Percentiles rank a stretch among this genome's conserved stretches.
Conservation (phyloP, 371 early-diverging fungal species). For the Mortierella sp. region DNA sequence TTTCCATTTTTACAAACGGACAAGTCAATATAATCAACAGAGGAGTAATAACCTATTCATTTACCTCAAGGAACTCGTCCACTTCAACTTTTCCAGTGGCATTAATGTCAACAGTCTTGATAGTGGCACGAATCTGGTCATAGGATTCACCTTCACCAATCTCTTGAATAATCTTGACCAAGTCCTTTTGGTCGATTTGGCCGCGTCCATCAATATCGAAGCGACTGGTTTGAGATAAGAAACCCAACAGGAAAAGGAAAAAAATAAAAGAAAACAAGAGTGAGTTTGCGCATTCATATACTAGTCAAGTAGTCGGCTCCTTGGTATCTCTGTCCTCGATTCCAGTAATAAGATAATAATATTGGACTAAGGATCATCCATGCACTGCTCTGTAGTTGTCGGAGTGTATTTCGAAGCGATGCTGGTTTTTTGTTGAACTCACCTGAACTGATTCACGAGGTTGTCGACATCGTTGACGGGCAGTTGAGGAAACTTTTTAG, state of each 20-base stretch:
- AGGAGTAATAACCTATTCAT: not conserved
- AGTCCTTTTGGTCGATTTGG: slow-evolving; percentile 79
- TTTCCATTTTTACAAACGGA: not conserved
- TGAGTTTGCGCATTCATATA: not conserved
- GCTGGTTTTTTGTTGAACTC: slow-evolving; percentile 31
- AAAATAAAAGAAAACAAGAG: not conserved
- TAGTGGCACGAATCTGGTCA: slow-evolving; percentile 81
- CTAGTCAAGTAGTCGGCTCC: not conserved
- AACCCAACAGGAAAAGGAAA: not conserved
- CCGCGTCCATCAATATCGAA: slow-evolving; percentile 83
- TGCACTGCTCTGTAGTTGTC: not conserved
- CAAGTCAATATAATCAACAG: not conserved
- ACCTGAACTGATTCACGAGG: slow-evolving; percentile 75
- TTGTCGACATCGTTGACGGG: slow-evolving; percentile 71
- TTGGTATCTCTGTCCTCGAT: not conserved
- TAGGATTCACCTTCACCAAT: slow-evolving; percentile 79
- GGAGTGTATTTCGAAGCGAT: not conserved
- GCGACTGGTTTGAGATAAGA: slow-evolving; percentile 60
- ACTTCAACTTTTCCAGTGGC: slow-evolving; percentile 82
- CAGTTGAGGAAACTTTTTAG: slow-evolving; percentile 72
- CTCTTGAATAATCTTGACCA: slow-evolving; percentile 76
- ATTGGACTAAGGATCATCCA: not conserved
- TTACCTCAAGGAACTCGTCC: slow-evolving; percentile 89
- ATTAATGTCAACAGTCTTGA: slow-evolving; percentile 80
- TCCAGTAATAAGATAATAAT: too few relatives aligned